phyloP scores from a whole-genome alignment of 2,329 filamentous ascomycete species.

The Aspergillus transmontanensis region DNA sequence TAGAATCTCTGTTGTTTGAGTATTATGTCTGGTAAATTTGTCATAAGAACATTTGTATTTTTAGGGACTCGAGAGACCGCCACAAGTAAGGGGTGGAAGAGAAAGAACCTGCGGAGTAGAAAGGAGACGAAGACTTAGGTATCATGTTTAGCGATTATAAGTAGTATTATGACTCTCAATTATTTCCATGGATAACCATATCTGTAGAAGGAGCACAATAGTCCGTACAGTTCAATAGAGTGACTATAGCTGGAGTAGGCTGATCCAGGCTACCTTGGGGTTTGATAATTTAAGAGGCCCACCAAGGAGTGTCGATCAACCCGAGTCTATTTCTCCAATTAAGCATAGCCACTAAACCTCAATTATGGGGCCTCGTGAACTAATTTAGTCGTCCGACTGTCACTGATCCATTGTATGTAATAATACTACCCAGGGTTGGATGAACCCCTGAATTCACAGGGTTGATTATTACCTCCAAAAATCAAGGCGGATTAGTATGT shows the following conservation, averaged over 20 bases:
- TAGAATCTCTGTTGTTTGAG: not conserved
- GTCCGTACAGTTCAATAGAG: not conserved
- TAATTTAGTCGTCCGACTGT: constrained; percentile 14
- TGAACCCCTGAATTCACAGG: not conserved
- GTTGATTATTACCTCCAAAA: not conserved
- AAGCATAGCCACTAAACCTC: constrained; percentile 15
- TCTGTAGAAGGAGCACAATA: not conserved
- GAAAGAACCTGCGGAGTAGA: no score
- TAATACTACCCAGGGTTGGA: not conserved
- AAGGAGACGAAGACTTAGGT: not conserved
- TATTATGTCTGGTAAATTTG: not conserved
- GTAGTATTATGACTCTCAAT: not conserved
- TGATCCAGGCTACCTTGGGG: not conserved
- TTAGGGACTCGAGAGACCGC: not conserved
- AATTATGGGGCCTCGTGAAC: constrained; percentile 13
- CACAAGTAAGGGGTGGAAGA: not conserved
- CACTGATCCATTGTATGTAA: not conserved
- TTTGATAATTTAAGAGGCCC: constrained; percentile 1
- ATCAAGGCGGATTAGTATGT: no score
- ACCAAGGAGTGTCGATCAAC: constrained; percentile 17
- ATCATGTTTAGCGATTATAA: not conserved
- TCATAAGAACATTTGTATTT: not conserved
- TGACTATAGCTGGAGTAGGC: not conserved
- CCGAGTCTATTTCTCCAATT: constrained; percentile 9
- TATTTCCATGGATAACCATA: not conserved